A percentile compares a stretch with the other conserved stretches of the same genome.
phyloP scores from a whole-genome alignment of 2,329 filamentous ascomycete species.

The Colletotrichum melonis region DNA sequence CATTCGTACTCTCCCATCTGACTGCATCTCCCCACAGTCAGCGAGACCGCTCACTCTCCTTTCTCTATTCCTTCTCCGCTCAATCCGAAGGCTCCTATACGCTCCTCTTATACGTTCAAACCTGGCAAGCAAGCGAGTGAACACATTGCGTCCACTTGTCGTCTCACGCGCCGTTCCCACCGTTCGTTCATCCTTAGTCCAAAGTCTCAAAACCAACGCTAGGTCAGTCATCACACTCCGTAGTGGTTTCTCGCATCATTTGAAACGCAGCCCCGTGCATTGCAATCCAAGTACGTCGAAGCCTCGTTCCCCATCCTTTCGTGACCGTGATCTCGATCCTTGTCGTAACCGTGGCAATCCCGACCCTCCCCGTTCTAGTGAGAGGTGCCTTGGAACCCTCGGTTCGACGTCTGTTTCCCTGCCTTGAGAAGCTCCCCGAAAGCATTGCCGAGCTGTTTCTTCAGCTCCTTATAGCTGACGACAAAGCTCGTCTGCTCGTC shows the following conservation, averaged over 20 bases:
- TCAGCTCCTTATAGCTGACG: conserved; percentile 91
- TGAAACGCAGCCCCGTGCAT: not conserved
- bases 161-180: not conserved
- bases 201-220: conserved; percentile 14
- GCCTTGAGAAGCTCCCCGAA: conserved; percentile 69
- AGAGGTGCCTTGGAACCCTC: conserved; percentile 44
- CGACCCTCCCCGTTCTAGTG: conserved; percentile 38
- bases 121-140: not conserved
- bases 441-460: conserved; percentile 68
- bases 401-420: conserved; percentile 45
- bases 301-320: not conserved
- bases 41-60: not conserved
- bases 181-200: conserved; percentile 1
- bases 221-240: not conserved
- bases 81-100: not conserved
- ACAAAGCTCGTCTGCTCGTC: conserved; percentile 92
- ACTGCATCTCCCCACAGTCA: not conserved
- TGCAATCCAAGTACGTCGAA: not conserved
- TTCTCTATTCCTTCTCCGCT: conserved; percentile 4
- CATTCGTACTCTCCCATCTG: conserved; percentile 5
- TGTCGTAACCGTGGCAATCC: not conserved
- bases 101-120: not conserved
- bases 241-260: not conserved
- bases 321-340: not conserved
- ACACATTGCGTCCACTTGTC: not conserved